A percentile compares a stretch with the other conserved stretches of the same genome.
Conservation (phyloP, 208 protist species). For the Spongospora subterranea region DNA sequence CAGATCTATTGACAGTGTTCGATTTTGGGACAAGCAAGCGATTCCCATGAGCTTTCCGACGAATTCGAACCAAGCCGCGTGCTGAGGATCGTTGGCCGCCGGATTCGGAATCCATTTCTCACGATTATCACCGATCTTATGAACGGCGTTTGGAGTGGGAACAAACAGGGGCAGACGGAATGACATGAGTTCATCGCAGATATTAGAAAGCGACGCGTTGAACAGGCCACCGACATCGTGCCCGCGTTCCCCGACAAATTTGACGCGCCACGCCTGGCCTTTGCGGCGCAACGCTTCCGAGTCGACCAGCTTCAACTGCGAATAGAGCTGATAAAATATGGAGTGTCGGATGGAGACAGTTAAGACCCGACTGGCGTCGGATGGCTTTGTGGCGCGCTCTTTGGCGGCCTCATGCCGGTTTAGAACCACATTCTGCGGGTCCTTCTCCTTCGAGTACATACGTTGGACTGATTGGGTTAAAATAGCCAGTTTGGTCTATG, state of each 20-base stretch:
- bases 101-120: constrained; percentile 58
- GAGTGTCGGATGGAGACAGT: constrained; percentile 8
- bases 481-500: constrained; percentile 27
- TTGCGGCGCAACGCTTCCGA: constrained; percentile 31
- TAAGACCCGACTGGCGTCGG: background rate
- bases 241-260: constrained; percentile 46
- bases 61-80: constrained; percentile 35
- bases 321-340: constrained; percentile 39
- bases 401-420: constrained; percentile 54
- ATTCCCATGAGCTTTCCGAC: constrained; percentile 58
- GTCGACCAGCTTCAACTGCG: constrained; percentile 9
- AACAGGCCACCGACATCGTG: constrained; percentile 58
- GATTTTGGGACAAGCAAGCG: constrained; percentile 38
- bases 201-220: constrained; percentile 9
- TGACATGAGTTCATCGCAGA: constrained; percentile 60
- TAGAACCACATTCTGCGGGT: constrained; percentile 48
- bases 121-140: constrained; percentile 12
- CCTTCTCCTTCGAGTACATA: constrained; percentile 55
- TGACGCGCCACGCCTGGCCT: constrained; percentile 37
- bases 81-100: constrained; percentile 32
- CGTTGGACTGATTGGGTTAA: constrained; percentile 28
- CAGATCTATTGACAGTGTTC: constrained; percentile 49
- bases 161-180: constrained; percentile 33
- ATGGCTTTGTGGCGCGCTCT: background rate
- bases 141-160: constrained; percentile 11